Evolutionary conservation across 2,329 filamentous ascomycete species (phyloP), one percentile per base, ranked within the genome.

Genomic region (Neofusicoccum umdonicola): DNA sequence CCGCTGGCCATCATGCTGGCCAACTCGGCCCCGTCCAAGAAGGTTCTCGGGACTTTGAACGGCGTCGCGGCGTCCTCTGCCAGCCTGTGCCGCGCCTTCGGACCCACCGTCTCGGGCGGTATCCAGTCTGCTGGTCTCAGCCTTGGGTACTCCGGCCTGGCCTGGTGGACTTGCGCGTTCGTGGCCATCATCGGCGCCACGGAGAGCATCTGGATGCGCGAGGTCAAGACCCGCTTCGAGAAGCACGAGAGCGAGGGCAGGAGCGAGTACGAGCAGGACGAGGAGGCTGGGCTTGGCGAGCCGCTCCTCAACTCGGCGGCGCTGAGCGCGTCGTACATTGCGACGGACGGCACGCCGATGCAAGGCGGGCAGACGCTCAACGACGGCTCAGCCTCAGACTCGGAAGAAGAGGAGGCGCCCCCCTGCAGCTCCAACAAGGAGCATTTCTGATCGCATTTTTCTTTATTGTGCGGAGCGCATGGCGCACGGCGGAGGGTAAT

Each of bases 31-130:
- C 92, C 93, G 0, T 93, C 90, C 7, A 90, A 90, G 64, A 85
- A 91, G 57, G 90, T 96, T 1, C 87, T 98, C 1, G 95, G 95
- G 2, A 93, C 91, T 0, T 90, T 99, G 76, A 98, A 98, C 71
- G 95, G 95, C 17, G 89, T 93, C 12, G 93, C 93, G 0, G 93
- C 93, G 35, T 97, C 93, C 1, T 93, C 92, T 2, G 95, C 95
- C 3, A 97, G 93, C 74, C 81, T 97, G 51, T 93, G 90, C 75
- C 87, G 95, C 63, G 93, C 93, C 0, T 89, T 97, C 67, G 94
- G 94, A 0, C 95, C 95, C 2, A 93, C 92, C 0, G 81, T 97
- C 3, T 96, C 93, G 3, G 95, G 95, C 1, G 81, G 93, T 34
- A 84, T 98, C 27, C 96, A 97, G 77, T 87, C 92, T 4, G 82